Percentiles rank a stretch among this genome's conserved stretches.
phyloP scores from a whole-genome alignment of 441 rosid species.

The Capsella rubella region DNA sequence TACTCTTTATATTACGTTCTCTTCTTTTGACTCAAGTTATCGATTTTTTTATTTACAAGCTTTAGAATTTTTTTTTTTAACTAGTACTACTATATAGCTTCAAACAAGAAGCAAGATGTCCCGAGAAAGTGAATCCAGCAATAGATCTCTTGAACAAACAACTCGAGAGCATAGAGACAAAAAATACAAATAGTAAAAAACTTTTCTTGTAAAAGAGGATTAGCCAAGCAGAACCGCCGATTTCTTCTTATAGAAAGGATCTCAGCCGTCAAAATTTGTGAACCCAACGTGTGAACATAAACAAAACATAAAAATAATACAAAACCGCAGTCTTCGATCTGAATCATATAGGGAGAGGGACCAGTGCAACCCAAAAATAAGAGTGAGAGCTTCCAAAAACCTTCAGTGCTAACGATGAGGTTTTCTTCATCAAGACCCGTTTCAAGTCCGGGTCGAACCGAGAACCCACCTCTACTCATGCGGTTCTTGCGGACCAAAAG shows the following conservation, averaged over 20 bases:
- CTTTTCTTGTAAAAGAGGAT: neutral
- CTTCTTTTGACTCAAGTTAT: too few species aligned
- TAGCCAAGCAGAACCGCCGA: slow-evolving; percentile 30
- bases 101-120: slow-evolving; percentile 9
- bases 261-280: slow-evolving; percentile 9
- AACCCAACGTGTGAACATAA: slow-evolving; percentile 44
- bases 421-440: slow-evolving; percentile 60
- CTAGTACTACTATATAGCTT: slow-evolving; percentile 18
- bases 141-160: slow-evolving; percentile 29
- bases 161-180: slow-evolving; percentile 40
- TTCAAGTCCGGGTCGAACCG: slow-evolving; percentile 88
- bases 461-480: slow-evolving; percentile 89
- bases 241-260: slow-evolving; percentile 15
- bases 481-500: slow-evolving; percentile 76
- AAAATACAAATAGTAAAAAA: slow-evolving; percentile 21
- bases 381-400: slow-evolving; percentile 14
- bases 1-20: too few species aligned
- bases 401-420: slow-evolving; percentile 50
- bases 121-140: slow-evolving; percentile 33
- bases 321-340: slow-evolving; percentile 40
- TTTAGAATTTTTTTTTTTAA: neutral
- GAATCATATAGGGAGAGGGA: slow-evolving; percentile 35
- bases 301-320: slow-evolving; percentile 26
- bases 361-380: slow-evolving; percentile 21
- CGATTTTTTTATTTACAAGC: neutral